These are phyloP conservation scores for Vitis rupestris DNA, from an alignment of 164 flowering plant species.

Conservation along the genomic window DNA sequence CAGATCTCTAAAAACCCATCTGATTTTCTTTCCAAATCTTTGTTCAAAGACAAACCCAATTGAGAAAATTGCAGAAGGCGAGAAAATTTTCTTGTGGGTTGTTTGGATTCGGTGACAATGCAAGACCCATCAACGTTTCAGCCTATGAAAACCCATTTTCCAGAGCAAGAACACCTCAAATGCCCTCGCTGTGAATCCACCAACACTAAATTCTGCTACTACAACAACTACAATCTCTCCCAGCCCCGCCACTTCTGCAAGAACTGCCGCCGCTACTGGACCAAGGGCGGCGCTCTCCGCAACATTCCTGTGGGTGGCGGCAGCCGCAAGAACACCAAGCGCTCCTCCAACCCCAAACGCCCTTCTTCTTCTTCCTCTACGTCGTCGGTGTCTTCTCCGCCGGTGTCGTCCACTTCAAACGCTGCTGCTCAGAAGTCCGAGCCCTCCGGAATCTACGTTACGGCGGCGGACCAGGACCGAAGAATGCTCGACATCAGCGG, in stretches of 20 bases:
- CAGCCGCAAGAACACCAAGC: constrained; percentile 46
- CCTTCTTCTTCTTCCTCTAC: constrained; percentile 13
- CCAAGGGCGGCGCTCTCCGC: constrained; percentile 61
- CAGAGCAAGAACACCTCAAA: constrained; percentile 71
- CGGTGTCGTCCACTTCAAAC: background rate
- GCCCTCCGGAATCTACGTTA: constrained; percentile 11
- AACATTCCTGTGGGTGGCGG: constrained; percentile 89
- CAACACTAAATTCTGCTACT: constrained; percentile 79
- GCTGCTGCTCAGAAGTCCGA: constrained; percentile 5
- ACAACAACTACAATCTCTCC: constrained; percentile 68
- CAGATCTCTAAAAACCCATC: constrained; percentile 7
- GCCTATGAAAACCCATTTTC: constrained; percentile 48
- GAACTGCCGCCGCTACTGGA: constrained; percentile 58
- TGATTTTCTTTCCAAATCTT: background rate
- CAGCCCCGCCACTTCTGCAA: constrained; percentile 72
- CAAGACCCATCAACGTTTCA: constrained; percentile 59
- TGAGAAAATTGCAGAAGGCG: background rate
- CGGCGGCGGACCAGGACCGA: constrained; percentile 28
- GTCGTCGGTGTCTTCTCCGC: constrained; percentile 1
- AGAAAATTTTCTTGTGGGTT: no score
- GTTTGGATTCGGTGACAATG: constrained; percentile 20
- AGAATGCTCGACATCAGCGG: constrained; percentile 32
- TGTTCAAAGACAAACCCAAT: background rate
- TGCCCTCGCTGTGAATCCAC: constrained; percentile 81
- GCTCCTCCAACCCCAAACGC: constrained; percentile 25